phyloP scores from a whole-genome alignment of 2,329 filamentous ascomycete species.

The Aspergillus brunneoviolaceus region DNA sequence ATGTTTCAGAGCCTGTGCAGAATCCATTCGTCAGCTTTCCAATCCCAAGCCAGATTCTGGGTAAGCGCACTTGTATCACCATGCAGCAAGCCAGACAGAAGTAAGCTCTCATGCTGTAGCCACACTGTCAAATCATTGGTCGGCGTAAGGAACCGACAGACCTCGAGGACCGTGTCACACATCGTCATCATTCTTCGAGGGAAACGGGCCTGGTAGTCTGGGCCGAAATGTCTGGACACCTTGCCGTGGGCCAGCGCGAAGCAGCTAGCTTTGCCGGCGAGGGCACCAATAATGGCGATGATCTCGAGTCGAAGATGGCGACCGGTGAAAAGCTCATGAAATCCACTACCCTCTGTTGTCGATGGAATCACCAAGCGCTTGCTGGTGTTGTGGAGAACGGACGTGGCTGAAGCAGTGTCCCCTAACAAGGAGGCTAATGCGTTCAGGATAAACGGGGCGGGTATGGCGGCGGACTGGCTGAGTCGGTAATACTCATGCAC shows the following conservation, averaged over 20 bases:
- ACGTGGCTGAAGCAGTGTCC: too few species aligned
- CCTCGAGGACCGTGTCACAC: conserved; percentile 38
- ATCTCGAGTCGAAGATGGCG: conserved; percentile 38
- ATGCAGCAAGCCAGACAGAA: too few species aligned
- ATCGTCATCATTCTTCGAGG: conserved; percentile 29
- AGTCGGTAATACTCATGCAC: conserved; percentile 13
- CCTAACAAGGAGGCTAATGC: conserved; percentile 7
- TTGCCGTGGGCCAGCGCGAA: conserved; percentile 23
- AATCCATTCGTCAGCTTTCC: too few species aligned
- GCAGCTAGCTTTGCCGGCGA: conserved; percentile 33
- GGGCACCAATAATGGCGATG: conserved; percentile 38
- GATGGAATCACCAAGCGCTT: conserved; percentile 22
- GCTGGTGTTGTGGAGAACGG: conserved; percentile 30
- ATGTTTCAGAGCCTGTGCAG: too few species aligned
- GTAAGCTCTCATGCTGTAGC: too few species aligned
- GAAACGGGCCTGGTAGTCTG: conserved; percentile 18
- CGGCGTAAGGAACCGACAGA: conserved; percentile 34
- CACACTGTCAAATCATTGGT: too few species aligned
- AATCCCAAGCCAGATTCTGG: too few species aligned
- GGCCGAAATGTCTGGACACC: conserved; percentile 3
- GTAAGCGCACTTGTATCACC: too few species aligned
- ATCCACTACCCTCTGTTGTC: conserved; percentile 31
- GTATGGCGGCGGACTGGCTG: conserved; percentile 19
- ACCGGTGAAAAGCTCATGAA: conserved; percentile 41
- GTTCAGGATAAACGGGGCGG: conserved; percentile 36